A percentile compares a stretch with the other conserved stretches of the same genome.
Evolutionary conservation across 371 early-diverging fungal species (phyloP).

Genomic region (Mucor saturninus): DNA sequence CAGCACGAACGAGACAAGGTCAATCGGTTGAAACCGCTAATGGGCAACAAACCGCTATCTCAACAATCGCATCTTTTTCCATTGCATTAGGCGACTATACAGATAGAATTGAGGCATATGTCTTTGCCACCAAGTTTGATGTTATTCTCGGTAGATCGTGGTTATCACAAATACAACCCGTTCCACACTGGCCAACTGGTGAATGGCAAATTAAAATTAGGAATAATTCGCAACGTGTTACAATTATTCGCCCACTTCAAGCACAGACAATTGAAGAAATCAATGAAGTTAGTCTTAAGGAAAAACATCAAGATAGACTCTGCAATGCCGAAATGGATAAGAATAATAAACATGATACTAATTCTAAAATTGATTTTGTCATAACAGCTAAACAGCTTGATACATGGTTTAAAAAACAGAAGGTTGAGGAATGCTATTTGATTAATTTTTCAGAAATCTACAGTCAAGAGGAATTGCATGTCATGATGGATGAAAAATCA

Average conservation of each 20-base stretch:
- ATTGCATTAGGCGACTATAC: background rate
- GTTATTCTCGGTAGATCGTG: conserved; percentile 8
- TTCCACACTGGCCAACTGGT: conserved; percentile 6
- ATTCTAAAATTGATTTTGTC: background rate
- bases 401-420: background rate
- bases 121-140: conserved; percentile 15
- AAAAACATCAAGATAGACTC: too few relatives aligned
- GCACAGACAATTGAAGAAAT: background rate
- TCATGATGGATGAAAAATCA: background rate
- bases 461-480: background rate
- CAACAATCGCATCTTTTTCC: background rate
- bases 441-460: background rate
- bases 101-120: conserved; percentile 5
- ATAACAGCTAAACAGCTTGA: conserved; percentile 6
- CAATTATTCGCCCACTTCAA: background rate
- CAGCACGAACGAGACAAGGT: background rate
- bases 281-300: too few relatives aligned
- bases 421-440: conserved; percentile 1
- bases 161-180: conserved; percentile 7
- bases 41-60: background rate
- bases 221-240: background rate
- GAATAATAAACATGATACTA: too few relatives aligned
- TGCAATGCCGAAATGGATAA: too few relatives aligned
- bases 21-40: conserved; percentile 10
- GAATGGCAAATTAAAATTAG: background rate